These are phyloP conservation scores for Mangifera indica DNA, from an alignment of 345 rosid species.

Conservation along the genomic window DNA sequence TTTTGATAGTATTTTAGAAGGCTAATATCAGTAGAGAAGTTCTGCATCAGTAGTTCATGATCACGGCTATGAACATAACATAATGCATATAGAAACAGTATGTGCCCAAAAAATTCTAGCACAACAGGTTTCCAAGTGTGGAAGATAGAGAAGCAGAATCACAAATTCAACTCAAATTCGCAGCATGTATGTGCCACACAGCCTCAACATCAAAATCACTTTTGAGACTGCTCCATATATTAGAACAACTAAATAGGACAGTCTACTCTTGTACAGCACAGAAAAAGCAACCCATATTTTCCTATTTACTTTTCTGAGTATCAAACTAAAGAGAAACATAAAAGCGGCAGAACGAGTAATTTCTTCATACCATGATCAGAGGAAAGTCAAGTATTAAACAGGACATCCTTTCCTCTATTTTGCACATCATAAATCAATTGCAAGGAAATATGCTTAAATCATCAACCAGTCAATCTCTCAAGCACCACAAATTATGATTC, in stretches of 20 bases:
- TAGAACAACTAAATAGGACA: neutral
- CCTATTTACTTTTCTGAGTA: neutral
- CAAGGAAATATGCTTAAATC: neutral
- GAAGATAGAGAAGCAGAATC: neutral
- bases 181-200: too few relatives aligned
- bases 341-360: neutral
- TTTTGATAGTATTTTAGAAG: neutral
- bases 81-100: neutral
- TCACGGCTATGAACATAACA: neutral
- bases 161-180: neutral
- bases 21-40: neutral
- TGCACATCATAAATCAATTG: neutral
- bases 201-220: neutral
- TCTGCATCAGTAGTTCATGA: neutral
- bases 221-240: neutral
- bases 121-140: neutral
- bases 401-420: neutral
- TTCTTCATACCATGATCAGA: neutral
- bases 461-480: neutral
- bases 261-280: constrained; percentile 1
- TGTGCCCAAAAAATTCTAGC: neutral
- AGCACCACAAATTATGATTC: neutral
- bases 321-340: neutral
- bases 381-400: neutral
- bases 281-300: neutral